A percentile compares a stretch with the other conserved stretches of the same genome.
These are phyloP conservation scores for Sophora flavescens DNA, from an alignment of 306 rosid genomes.

Conservation along the genomic window DNA sequence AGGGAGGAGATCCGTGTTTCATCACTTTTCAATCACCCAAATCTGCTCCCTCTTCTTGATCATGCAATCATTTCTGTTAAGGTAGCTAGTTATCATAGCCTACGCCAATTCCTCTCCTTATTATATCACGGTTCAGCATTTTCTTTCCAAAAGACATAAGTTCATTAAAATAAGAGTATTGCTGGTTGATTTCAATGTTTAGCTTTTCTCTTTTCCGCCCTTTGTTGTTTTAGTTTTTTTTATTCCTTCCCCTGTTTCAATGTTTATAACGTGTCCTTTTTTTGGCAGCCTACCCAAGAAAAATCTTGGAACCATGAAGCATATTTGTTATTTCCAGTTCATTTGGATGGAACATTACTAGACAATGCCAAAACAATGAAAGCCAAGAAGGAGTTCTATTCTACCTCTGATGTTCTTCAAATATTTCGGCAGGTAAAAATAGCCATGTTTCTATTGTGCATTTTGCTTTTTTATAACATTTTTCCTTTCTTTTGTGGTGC, in stretches of 20 bases:
- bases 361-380: constrained; percentile 89
- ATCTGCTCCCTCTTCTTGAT: constrained; percentile 97
- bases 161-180: neutral
- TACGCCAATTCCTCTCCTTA: neutral
- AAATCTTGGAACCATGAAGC: constrained; percentile 95
- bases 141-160: neutral
- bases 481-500: neutral
- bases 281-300: constrained; percentile 81
- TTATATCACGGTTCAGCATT: neutral
- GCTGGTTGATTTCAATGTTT: constrained; percentile 17
- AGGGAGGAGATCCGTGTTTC: constrained; percentile 98
- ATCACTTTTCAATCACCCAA: constrained; percentile 88
- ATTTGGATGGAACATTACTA: constrained; percentile 94
- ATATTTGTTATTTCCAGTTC: constrained; percentile 94
- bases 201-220: neutral
- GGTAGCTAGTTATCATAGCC: constrained; percentile 55
- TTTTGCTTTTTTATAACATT: neutral
- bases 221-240: neutral
- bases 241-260: constrained; percentile 25
- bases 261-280: constrained; percentile 35
- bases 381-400: constrained; percentile 80
- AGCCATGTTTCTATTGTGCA: constrained; percentile 21
- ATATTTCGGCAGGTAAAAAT: constrained; percentile 84
- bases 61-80: constrained; percentile 94
- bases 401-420: constrained; percentile 89